Evolutionary conservation across 768 basidiomycete genomes (phyloP), one percentile per base, ranked within the genome.

Genomic region (Russula virescens): DNA sequence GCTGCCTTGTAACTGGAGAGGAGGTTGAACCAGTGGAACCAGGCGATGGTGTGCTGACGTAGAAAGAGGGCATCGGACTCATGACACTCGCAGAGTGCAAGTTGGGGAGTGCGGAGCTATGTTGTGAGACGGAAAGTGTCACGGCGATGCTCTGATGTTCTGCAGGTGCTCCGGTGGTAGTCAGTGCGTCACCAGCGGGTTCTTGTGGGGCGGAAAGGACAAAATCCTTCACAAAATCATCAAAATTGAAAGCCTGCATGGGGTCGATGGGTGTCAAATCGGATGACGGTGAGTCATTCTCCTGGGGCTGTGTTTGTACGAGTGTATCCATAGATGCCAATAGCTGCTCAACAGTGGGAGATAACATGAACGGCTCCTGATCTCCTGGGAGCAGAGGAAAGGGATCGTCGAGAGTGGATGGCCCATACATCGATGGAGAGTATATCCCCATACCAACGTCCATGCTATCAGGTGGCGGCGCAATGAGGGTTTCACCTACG

Each of bases 191-290:
- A 11, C 11, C 16, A 5, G 19, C 25, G 2, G 23, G 23, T 45
- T 49, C 60, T 2, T 28, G 52, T 3, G 53, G 25, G 23, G 48
- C 18, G 3, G 31, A 26, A n/a, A 8, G 19, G 10, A 47, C 58
- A 38, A 59, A 49, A 21, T 63, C 62, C 31, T 49, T 40, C 5
- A 63, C 47, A 23, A 59, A 63, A 9, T 63, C 62, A 5, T 63
- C 62, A n/a, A 63, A 43, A 35, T 63, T 59, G 58, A 63, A 63
- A 8, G 7, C 16, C 19, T 59, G 57, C 0, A 25, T 3, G 18
- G 35, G 19, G 19, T 63, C 62, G 1, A 25, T 38, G 3, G 47
- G 21, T 6, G 2, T 26, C 23, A 51, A 21, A 48, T 40, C 28
- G 8, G 52, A 16, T 7, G 51, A 31, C 5, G 42, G 47, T 16